These are phyloP conservation scores for Trichophaea hybrida DNA, from an alignment of 2,329 filamentous ascomycete species.

Conservation along the genomic window DNA sequence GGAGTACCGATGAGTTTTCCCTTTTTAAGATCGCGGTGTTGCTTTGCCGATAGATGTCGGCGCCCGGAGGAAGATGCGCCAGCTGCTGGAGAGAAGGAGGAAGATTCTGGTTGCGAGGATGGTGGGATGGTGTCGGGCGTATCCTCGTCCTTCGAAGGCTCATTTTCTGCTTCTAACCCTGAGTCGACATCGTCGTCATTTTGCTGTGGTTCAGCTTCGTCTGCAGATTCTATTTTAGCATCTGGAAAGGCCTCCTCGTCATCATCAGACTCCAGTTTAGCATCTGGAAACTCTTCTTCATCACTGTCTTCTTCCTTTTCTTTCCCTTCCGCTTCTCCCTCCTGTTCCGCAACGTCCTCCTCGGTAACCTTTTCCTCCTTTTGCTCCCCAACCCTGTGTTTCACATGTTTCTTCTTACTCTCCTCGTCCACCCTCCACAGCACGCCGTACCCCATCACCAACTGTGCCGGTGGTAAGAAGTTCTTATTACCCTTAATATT, in stretches of 20 bases:
- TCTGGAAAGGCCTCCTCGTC: conserved; percentile 33
- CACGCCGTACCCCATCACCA: conserved; percentile 75
- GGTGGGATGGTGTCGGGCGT: conserved; percentile 6
- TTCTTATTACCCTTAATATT: conserved; percentile 78
- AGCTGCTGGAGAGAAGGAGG: neutral
- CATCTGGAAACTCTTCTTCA: conserved; percentile 33
- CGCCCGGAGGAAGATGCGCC: conserved; percentile 1
- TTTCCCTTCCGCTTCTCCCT: conserved; percentile 28
- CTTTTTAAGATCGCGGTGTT: conserved; percentile 38
- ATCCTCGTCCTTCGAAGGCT: conserved; percentile 9
- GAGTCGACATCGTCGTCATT: conserved; percentile 26
- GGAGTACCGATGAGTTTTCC: conserved; percentile 19
- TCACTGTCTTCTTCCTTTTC: conserved; percentile 27
- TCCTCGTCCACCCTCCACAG: conserved; percentile 59
- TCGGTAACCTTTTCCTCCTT: conserved; percentile 47
- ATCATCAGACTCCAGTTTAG: conserved; percentile 27
- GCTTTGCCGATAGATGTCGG: conserved; percentile 32
- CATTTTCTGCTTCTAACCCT: conserved; percentile 27
- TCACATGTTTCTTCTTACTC: conserved; percentile 66
- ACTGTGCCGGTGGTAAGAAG: conserved; percentile 70
- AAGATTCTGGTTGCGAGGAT: conserved; percentile 7
- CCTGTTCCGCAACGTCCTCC: conserved; percentile 54
- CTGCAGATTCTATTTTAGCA: conserved; percentile 29
- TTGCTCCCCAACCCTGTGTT: conserved; percentile 47
- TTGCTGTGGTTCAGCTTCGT: conserved; percentile 13